A percentile compares a stretch with the other conserved stretches of the same genome.
phyloP scores from a whole-genome alignment of 2,329 filamentous ascomycete species.

The Pleomassaria siparia region DNA sequence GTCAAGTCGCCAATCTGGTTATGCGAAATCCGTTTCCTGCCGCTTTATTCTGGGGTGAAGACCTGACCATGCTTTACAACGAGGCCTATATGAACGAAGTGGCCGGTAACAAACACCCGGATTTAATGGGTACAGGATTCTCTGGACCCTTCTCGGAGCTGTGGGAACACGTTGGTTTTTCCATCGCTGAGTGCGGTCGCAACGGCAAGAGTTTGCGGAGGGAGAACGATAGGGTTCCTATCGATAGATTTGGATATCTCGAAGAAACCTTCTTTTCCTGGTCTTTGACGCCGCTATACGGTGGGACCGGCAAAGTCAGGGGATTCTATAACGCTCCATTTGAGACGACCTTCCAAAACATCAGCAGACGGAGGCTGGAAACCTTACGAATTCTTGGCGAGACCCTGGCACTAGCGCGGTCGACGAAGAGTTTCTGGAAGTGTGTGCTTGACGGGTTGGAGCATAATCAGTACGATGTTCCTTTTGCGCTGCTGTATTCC shows the following conservation, averaged over 20 bases:
- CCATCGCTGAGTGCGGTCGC: slow-evolving; percentile 31
- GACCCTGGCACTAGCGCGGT: slow-evolving; percentile 30
- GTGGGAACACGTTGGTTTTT: slow-evolving; percentile 42
- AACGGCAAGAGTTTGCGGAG: slow-evolving; percentile 30
- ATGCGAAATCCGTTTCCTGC: slow-evolving; percentile 35
- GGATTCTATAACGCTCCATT: slow-evolving; percentile 37
- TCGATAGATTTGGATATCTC: slow-evolving; percentile 30
- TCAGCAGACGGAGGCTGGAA: slow-evolving; percentile 41
- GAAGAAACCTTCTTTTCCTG: slow-evolving; percentile 40
- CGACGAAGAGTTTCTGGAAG: slow-evolving; percentile 48
- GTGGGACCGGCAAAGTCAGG: slow-evolving; percentile 36
- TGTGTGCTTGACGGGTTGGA: slow-evolving; percentile 53
- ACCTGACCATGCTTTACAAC: slow-evolving; percentile 44
- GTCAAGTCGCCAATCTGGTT: slow-evolving; percentile 41
- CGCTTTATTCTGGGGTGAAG: slow-evolving; percentile 47
- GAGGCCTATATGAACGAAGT: slow-evolving; percentile 40
- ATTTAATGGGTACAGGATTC: slow-evolving; percentile 36
- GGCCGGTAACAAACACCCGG: slow-evolving; percentile 31
- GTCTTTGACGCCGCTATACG: slow-evolving; percentile 47
- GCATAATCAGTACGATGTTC: slow-evolving; percentile 37
- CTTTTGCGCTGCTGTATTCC: slow-evolving; percentile 38
- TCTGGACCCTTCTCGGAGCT: slow-evolving; percentile 40
- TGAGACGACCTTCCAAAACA: slow-evolving; percentile 43
- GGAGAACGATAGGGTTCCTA: slow-evolving; percentile 32
- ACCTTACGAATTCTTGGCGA: slow-evolving; percentile 45